Conservation (phyloP, 306 rosid species). For the Prunus kanzakura region DNA sequence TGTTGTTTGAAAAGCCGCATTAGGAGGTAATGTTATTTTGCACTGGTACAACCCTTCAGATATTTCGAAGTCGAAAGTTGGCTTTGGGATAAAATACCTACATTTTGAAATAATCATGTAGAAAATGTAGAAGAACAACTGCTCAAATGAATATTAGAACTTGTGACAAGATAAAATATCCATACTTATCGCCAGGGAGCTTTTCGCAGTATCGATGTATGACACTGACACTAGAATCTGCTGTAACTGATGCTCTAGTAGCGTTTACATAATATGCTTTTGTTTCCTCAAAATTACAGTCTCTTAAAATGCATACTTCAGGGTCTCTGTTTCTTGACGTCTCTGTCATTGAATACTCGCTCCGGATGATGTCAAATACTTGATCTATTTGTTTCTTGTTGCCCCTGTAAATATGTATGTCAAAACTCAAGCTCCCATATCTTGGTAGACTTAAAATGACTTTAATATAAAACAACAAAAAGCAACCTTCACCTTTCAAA, state of each 20-base stretch:
- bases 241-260: constrained; percentile 72
- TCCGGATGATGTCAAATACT: constrained; percentile 61
- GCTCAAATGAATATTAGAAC: neutral
- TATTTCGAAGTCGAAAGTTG: constrained; percentile 37
- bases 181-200: constrained; percentile 71
- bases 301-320: constrained; percentile 31
- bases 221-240: constrained; percentile 65
- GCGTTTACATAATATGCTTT: constrained; percentile 52
- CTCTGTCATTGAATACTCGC: constrained; percentile 70
- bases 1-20: constrained; percentile 62
- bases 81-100: constrained; percentile 64
- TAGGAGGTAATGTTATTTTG: constrained; percentile 59
- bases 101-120: constrained; percentile 19
- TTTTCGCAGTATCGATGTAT: constrained; percentile 62
- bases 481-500: constrained; percentile 67
- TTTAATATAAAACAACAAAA: constrained; percentile 11
- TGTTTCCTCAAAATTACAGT: constrained; percentile 31
- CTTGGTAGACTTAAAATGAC: neutral
- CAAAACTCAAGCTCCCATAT: neutral
- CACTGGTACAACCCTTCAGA: constrained; percentile 52
- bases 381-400: constrained; percentile 64
- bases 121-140: neutral
- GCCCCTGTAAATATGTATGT: constrained; percentile 45
- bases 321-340: constrained; percentile 53
- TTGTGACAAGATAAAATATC: constrained; percentile 14